Evolutionary conservation across 192 early-diverging fungal genomes (phyloP), one percentile per base, ranked within the genome.

Genomic region (Gonapodya prolifera): DNA sequence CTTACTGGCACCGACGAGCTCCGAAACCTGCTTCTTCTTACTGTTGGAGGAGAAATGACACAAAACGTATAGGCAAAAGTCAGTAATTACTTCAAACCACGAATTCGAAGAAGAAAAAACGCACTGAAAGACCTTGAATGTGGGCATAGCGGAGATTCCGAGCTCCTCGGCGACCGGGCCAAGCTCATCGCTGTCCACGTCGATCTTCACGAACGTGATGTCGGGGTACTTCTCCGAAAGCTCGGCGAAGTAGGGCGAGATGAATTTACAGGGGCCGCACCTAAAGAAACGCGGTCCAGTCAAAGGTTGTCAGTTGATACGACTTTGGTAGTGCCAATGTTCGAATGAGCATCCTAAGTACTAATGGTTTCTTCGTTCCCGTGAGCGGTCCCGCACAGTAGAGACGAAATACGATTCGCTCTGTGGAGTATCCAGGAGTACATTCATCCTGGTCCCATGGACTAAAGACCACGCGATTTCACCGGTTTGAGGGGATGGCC

Each of bases 181-280:
- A 71, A 29, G 8, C 17, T 33, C 77, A 33, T 70, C 1, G 0
- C 8, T 88, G 76, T 97, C 95, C 16, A 97, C 93, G 84, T 95
- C 91, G 61, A 97, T 90, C 85, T 93, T 93, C 75, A 91, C 81
- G 77, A 97, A 95, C 35, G 80, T 77, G 61, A 92, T 82, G 35
- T 89, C 81, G 0, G 85, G 23, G 81, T 85, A 80, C 33, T 85
- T 76, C 28, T 81, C 77, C 1, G 90, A 79, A 13, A 95, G 85
- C 75, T 85, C 77, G 30, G 84, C 84, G 77, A 91, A 92, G 79
- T 86, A 84, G 76, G 91, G 91, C 17, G 84, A 80, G 79, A 94
- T 89, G 35, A 61, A 61, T 23, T 61, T 61, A 23, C 45, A 61
- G 23, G 45, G 45, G 23, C 45, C 45, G 45, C 45, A 61, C 45